A percentile compares a stretch with the other conserved stretches of the same genome.
These are phyloP conservation scores for Exophiala sp. DNA, from an alignment of 2,329 filamentous ascomycete species.

Conservation along the genomic window DNA sequence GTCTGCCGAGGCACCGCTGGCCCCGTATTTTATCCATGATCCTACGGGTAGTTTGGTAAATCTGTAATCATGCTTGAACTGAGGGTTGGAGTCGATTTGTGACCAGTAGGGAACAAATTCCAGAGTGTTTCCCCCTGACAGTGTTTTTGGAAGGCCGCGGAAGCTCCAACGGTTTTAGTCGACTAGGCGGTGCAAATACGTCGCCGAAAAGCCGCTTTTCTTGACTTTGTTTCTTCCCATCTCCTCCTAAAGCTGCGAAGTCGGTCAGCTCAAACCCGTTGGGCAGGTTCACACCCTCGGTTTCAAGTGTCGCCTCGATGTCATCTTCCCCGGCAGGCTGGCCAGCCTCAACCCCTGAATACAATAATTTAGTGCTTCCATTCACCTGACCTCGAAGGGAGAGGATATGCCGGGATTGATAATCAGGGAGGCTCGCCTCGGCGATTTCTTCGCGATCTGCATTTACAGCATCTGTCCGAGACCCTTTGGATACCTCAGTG, in stretches of 20 bases:
- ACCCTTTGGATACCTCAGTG: not conserved
- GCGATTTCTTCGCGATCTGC: slow-evolving; percentile 7
- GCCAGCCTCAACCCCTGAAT: slow-evolving; percentile 69
- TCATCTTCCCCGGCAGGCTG: slow-evolving; percentile 43
- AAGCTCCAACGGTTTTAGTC: slow-evolving; percentile 37
- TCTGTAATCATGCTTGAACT: slow-evolving; percentile 39
- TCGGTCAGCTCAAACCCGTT: slow-evolving; percentile 67
- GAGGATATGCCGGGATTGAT: slow-evolving; percentile 19
- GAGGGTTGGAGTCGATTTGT: slow-evolving; percentile 23
- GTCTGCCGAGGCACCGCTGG: not conserved
- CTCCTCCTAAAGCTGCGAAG: slow-evolving; percentile 14
- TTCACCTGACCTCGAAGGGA: slow-evolving; percentile 26
- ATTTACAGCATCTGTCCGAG: slow-evolving; percentile 2
- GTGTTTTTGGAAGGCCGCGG: slow-evolving; percentile 36
- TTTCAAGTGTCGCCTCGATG: not conserved
- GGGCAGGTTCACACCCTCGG: slow-evolving; percentile 53
- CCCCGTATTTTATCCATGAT: slow-evolving; percentile 42
- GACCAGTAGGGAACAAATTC: slow-evolving; percentile 11
- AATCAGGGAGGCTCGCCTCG: slow-evolving; percentile 2
- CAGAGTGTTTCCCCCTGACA: slow-evolving; percentile 29
- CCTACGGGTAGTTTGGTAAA: slow-evolving; percentile 38
- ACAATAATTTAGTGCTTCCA: slow-evolving; percentile 64
- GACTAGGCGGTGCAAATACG: slow-evolving; percentile 39
- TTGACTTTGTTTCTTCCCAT: slow-evolving; percentile 31
- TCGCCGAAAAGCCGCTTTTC: slow-evolving; percentile 40